phyloP scores from a whole-genome alignment of 1,284 basidiomycete species.

The Trichosporon coremiiforme region DNA sequence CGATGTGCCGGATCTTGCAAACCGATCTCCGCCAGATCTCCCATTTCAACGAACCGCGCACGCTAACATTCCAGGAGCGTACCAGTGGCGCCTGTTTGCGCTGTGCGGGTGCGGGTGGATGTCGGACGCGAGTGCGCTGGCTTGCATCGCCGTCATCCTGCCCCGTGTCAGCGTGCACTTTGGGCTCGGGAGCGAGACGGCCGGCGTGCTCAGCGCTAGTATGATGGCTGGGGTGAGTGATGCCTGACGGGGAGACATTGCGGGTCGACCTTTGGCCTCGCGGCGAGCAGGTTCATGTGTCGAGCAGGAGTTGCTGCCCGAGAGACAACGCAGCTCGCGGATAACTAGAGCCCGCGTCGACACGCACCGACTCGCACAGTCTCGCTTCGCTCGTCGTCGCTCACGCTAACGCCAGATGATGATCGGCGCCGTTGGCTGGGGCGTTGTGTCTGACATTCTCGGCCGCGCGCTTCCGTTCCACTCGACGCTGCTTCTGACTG shows the following conservation, averaged over 20 bases:
- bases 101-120: conserved; percentile 80
- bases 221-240: conserved; percentile 61
- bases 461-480: conserved; percentile 91
- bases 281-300: no score
- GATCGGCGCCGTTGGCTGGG: conserved; percentile 91
- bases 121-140: conserved; percentile 56
- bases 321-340: no score
- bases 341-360: no score
- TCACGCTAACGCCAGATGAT: conserved; percentile 73
- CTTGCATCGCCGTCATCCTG: conserved; percentile 73
- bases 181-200: conserved; percentile 52
- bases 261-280: no score
- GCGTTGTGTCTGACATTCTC: conserved; percentile 78
- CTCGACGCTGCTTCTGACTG: conserved; percentile 83
- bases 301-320: no score
- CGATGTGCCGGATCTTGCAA: no score
- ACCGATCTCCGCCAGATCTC: not conserved
- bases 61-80: conserved; percentile 36
- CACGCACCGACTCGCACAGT: no score
- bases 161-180: conserved; percentile 89
- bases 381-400: not conserved
- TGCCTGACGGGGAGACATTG: no score
- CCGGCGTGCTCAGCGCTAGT: conserved; percentile 42
- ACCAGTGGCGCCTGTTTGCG: conserved; percentile 34
- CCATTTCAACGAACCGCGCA: not conserved